Evolutionary conservation across 2,329 filamentous ascomycete genomes (phyloP), one percentile per base, ranked within the genome.

Genomic region (Claviceps arundinis): DNA sequence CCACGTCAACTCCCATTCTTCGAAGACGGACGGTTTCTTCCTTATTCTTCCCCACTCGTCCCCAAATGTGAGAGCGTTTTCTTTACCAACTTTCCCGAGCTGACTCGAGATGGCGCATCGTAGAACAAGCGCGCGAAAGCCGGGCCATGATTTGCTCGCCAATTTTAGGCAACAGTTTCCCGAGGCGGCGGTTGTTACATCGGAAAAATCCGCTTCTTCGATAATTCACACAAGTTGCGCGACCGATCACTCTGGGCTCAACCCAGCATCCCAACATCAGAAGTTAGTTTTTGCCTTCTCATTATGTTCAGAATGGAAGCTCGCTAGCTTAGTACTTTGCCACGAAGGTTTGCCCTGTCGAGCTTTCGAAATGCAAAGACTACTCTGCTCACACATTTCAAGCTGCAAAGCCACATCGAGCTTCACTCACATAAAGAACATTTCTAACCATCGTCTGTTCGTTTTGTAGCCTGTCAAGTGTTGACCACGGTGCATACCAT

Each of bases 161-260:
- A 82, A 80, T 66, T 95, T 94, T 72, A 87, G 86, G 65, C 81
- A 87, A 62, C 83, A 81, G 59, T 95, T 95, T 63, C 85, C 88
- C 47, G 81, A 90, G 61, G 73, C 94, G 56, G 72, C 77, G 52
- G 71, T 77, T 50, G 73, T 76, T 54, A 72, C 72, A 59, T 65
- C 75, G 50, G 64, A 70, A 53, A 62, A 74, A 51, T 67, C 75
- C 37, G 60, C 61, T 61, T 71, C 59, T 61, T 65, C 59, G 62
- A 70, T 62, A 62, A 59, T 62, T 19, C 64, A 66, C 19, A 47
- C 54, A 55, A 61, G 63, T 17, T 56, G 70, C 57, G 67, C 62
- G 54, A 55, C 57, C 19, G 58, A 64, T 6, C 58, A 61, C 24
- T 49, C 57, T 19, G 49, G 56, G 34, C 58, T 63, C 47, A 56